phyloP scores from a whole-genome alignment of 148 eudicot genomes.

The Rhododendron simsii region DNA sequence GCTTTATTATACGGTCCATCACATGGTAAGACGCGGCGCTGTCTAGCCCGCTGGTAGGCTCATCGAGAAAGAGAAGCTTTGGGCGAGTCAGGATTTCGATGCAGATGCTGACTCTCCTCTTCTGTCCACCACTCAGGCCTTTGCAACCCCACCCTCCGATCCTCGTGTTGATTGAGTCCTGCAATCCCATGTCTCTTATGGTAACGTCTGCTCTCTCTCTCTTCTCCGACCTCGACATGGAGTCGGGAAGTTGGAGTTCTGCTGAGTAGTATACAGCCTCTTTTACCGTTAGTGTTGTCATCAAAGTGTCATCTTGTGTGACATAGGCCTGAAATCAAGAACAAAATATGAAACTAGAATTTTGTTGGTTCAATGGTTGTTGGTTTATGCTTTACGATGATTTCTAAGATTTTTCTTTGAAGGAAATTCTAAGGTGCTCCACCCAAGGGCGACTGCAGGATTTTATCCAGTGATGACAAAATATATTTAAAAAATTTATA shows the following conservation, averaged over 20 bases:
- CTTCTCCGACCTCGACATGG: conserved; percentile 51
- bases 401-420: no score
- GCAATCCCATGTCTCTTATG: conserved; percentile 71
- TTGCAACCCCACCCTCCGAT: conserved; percentile 38
- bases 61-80: conserved; percentile 47
- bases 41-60: conserved; percentile 54
- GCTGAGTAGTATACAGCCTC: conserved; percentile 78
- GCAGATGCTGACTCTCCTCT: conserved; percentile 47
- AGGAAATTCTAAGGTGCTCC: no score
- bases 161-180: conserved; percentile 40
- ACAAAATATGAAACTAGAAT: not conserved
- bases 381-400: not conserved
- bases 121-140: conserved; percentile 48
- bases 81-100: conserved; percentile 40
- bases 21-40: conserved; percentile 50
- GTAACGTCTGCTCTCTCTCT: conserved; percentile 45
- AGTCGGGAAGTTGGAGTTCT: conserved; percentile 57
- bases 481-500: no score
- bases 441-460: no score
- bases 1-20: conserved; percentile 32
- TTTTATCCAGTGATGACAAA: no score
- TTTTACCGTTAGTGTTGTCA: conserved; percentile 52
- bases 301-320: conserved; percentile 66
- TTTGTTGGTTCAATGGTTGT: not conserved
- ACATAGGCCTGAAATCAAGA: not conserved